A percentile compares a stretch with the other conserved stretches of the same genome.
Evolutionary conservation across 768 basidiomycete genomes (phyloP).

Genomic region (Lactarius hatsudake): DNA sequence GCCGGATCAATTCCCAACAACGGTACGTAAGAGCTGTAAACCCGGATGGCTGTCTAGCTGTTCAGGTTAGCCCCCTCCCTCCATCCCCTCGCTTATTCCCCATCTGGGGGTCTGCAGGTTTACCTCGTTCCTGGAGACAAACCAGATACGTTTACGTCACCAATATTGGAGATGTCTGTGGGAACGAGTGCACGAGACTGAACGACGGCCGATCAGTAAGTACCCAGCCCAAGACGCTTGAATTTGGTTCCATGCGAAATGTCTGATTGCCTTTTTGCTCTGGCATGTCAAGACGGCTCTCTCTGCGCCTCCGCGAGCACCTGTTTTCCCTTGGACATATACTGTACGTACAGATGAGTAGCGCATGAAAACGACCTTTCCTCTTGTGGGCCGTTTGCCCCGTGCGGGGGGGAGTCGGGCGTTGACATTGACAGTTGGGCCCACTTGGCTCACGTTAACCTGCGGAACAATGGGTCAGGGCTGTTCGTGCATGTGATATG

Average conservation of each 20-base stretch:
- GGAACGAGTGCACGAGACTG: neutral
- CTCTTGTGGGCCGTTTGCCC: constrained; percentile 1
- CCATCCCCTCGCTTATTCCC: neutral
- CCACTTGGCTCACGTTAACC: neutral
- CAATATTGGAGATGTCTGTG: neutral
- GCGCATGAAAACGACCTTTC: neutral
- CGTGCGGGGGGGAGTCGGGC: neutral
- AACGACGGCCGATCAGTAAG: neutral
- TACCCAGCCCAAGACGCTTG: neutral
- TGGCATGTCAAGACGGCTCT: neutral
- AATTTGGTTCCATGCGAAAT: neutral
- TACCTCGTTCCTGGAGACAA: neutral
- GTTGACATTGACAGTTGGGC: neutral
- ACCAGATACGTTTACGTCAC: neutral
- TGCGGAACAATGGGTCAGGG: neutral
- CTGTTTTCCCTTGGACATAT: neutral
- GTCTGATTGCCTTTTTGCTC: constrained; percentile 13
- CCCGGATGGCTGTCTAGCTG: neutral
- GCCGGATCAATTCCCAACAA: neutral
- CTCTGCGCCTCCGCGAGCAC: neutral
- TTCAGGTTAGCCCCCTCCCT: neutral
- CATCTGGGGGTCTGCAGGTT: neutral
- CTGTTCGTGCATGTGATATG: neutral
- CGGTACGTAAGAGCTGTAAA: neutral
- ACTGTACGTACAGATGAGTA: neutral